phyloP scores from a whole-genome alignment of 2,329 filamentous ascomycete species.

The Fusarium papillatum region DNA sequence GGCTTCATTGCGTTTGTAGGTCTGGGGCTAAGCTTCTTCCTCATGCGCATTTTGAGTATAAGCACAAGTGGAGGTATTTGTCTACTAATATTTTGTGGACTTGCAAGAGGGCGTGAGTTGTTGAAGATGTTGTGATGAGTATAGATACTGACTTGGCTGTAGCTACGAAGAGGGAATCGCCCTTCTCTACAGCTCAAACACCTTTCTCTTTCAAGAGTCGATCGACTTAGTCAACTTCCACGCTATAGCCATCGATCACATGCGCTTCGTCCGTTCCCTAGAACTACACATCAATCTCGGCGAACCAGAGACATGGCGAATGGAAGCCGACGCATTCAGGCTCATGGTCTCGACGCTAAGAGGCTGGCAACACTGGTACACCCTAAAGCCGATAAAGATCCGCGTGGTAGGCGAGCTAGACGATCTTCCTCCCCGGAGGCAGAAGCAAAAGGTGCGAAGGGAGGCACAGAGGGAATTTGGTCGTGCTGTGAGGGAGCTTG shows the following conservation, averaged over 20 bases:
- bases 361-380: background rate
- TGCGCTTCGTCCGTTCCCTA: background rate
- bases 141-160: background rate
- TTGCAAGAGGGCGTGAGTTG: conserved; percentile 18
- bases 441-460: background rate
- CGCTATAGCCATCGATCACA: background rate
- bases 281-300: background rate
- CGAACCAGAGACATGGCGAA: too few relatives aligned
- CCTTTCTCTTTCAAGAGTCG: background rate
- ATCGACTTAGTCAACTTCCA: background rate
- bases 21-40: background rate
- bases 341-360: background rate
- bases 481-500: background rate
- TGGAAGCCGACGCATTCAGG: background rate
- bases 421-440: background rate
- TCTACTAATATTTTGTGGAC: background rate
- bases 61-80: conserved; percentile 10
- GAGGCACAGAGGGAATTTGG: background rate
- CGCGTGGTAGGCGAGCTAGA: background rate
- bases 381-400: background rate
- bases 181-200: conserved; percentile 14
- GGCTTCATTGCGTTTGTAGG: conserved; percentile 17
- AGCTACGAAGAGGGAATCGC: conserved; percentile 4
- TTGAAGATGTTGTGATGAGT: background rate
- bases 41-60: background rate